Base-by-base conservation (phyloP, 345 rosid species). In the Kernera saxatilis region DNA sequence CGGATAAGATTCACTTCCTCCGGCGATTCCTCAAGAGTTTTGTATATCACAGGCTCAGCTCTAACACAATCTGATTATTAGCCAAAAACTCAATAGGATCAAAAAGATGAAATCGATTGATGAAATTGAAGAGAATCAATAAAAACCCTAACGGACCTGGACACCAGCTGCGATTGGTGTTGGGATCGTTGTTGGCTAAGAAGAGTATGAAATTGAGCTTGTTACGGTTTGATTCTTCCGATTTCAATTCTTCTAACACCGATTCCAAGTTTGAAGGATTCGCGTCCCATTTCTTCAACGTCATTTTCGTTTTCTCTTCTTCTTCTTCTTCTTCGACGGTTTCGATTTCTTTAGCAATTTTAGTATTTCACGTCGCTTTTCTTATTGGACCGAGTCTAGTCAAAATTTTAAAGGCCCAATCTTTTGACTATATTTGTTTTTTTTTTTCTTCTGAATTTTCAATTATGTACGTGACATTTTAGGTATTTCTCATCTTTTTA, bases 31-130 rank as follows among this genome's bases (percentile, higher is more conserved):
- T 87, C 94, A 43, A 93, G 84, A 22, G 82, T 87, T 70, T 87
- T 85, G 83, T 82, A 73, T 35, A 90, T 90, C 62, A 86, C 89
- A 17, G 98, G 98, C 66, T 93, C 96, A 62, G 98, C 96, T 82
- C 97, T 84, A 72, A 93, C 94, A 67, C 97, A 90, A 14, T 90
- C 97, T 93, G 75, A 63, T n/a, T 35, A 48, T 12, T 7, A 56
- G 52, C 0, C 5, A n/a, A 37, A n/a, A 52, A 5, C n/a, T n/a
- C 17, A 21, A 15, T 17, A 21, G 8, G 8, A 29, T 36, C 0
- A 17, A 18, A 26, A 6, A 14, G 12, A 25, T 27, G 32, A 13
- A 33, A 40, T 39, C 22, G 49, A 36, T 26, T 12, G 55, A 3
- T 6, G 14, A 17, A 29, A 41, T 41, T 15, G 23, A 36, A 14